Evolutionary conservation across 108 stramenopile species (phyloP).

Genomic region (Mediolabrus comicus): DNA sequence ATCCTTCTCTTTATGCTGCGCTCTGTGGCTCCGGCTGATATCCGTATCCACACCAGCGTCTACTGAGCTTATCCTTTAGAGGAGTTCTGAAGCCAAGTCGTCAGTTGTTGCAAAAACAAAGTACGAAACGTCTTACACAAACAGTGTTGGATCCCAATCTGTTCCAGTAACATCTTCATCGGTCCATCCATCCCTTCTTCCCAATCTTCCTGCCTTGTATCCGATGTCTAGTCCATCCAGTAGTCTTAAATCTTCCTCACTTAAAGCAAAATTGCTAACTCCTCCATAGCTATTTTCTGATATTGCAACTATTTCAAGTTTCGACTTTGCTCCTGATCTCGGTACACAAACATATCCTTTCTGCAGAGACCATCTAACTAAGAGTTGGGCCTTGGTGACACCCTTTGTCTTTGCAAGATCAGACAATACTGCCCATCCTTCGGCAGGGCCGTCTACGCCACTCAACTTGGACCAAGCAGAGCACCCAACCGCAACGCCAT

Average conservation of each 20-base stretch:
- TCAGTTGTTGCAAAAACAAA: too few relatives aligned
- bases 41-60: too few relatives aligned
- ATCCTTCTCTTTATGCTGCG: too few relatives aligned
- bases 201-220: slow-evolving; percentile 63
- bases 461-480: slow-evolving; percentile 76
- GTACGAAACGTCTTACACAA: too few relatives aligned
- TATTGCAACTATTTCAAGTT: slow-evolving; percentile 74
- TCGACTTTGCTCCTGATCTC: slow-evolving; percentile 54
- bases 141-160: slow-evolving; percentile 81
- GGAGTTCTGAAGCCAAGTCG: too few relatives aligned
- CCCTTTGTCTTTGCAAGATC: slow-evolving; percentile 54
- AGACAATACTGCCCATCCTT: slow-evolving; percentile 59
- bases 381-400: slow-evolving; percentile 80
- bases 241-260: slow-evolving; percentile 57
- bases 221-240: slow-evolving; percentile 58
- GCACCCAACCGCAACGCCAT: slow-evolving; percentile 55
- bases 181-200: slow-evolving; percentile 77
- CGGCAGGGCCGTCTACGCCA: slow-evolving; percentile 52
- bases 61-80: too few relatives aligned
- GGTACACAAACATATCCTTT: slow-evolving; percentile 75
- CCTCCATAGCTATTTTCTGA: slow-evolving; percentile 75
- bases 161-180: slow-evolving; percentile 60
- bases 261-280: slow-evolving; percentile 42
- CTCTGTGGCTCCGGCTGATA: too few relatives aligned
- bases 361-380: slow-evolving; percentile 77